Percentiles rank a stretch among this genome's conserved stretches.
Evolutionary conservation across 371 early-diverging fungal species (phyloP).

Genomic region (Paraphysoderma sedebokerense): DNA sequence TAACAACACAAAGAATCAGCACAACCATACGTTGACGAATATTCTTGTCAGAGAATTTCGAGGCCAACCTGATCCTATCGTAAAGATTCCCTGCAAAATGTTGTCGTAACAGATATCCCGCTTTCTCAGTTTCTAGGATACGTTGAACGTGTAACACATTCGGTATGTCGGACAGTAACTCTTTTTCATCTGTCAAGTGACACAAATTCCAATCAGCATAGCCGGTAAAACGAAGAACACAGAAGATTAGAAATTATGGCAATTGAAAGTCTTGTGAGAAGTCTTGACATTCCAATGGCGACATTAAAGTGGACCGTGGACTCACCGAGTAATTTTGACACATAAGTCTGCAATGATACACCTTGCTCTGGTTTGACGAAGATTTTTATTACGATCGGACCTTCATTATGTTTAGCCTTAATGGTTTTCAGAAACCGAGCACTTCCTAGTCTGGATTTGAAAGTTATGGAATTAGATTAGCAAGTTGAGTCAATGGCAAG

Average conservation of each 20-base stretch:
- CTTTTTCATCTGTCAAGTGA: slow-evolving; percentile 33
- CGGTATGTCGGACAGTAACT: slow-evolving; percentile 40
- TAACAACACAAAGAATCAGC: background rate
- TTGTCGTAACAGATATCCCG: slow-evolving; percentile 75
- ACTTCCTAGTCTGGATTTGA: slow-evolving; percentile 47
- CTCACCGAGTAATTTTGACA: background rate
- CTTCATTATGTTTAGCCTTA: slow-evolving; percentile 48
- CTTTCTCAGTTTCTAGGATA: slow-evolving; percentile 73
- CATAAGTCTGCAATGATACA: background rate
- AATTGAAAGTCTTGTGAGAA: background rate
- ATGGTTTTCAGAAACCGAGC: slow-evolving; percentile 89
- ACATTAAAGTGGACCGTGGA: slow-evolving; percentile 1
- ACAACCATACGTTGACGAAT: background rate
- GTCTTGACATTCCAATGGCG: background rate
- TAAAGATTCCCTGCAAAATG: slow-evolving; percentile 75
- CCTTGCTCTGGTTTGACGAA: slow-evolving; percentile 59
- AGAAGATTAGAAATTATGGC: background rate
- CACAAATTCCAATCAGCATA: too few species aligned
- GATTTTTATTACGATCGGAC: slow-evolving; percentile 71
- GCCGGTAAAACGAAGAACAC: background rate
- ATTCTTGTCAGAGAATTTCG: background rate
- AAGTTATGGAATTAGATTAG: background rate
- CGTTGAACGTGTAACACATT: slow-evolving; percentile 62
- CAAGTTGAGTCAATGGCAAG: background rate
- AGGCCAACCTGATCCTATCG: slow-evolving; percentile 69